Conservation (phyloP, 305 asterid species). For the Euphrasia arctica region DNA sequence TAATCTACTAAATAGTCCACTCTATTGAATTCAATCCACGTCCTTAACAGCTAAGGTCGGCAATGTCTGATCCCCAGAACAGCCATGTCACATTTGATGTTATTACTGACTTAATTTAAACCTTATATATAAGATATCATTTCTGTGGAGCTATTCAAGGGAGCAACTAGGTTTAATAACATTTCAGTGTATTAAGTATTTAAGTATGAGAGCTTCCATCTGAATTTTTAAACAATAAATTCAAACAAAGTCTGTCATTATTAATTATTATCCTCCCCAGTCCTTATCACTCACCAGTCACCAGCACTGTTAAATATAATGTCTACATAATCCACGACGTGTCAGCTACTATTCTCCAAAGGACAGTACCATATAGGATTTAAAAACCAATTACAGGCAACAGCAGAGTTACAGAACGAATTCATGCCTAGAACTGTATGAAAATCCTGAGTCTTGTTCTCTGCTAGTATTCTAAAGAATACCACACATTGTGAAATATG, state of each 20-base stretch:
- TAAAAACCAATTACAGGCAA: not conserved
- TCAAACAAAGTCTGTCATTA: conserved; percentile 7
- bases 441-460: not conserved
- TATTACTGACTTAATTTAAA: not conserved
- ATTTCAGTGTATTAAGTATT: not conserved
- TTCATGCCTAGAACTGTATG: not conserved
- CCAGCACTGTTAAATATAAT: conserved; percentile 7
- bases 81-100: not conserved
- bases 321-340: conserved; percentile 8
- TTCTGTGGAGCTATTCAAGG: not conserved
- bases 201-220: conserved; percentile 8
- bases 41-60: not conserved
- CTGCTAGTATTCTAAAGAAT: conserved; percentile 6
- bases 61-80: conserved; percentile 4
- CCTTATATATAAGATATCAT: not conserved
- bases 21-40: not conserved
- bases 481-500: not conserved
- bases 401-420: not conserved
- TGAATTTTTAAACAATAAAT: conserved; percentile 23
- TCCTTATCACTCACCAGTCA: conserved; percentile 3
- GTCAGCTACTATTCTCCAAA: conserved; percentile 15
- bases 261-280: not conserved
- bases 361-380: conserved; percentile 12
- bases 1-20: not conserved
- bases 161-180: conserved; percentile 1